Percentiles rank a stretch among this genome's conserved stretches.
phyloP scores from a whole-genome alignment of 306 rosid species.

The Vicia faba region DNA sequence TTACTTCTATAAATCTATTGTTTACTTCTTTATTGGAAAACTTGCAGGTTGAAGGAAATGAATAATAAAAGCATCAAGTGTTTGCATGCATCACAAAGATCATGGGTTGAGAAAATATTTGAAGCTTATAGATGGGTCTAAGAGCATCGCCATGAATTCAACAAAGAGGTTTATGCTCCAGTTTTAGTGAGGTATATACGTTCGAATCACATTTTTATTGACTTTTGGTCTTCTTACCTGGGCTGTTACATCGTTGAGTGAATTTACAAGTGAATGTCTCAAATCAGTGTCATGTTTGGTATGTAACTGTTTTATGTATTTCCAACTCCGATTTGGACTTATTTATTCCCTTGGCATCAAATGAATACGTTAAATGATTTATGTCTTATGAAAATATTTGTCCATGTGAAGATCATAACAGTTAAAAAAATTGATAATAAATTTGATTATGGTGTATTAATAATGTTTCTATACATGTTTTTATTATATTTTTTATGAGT shows the following conservation, averaged over 20 bases:
- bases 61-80: slow-evolving; percentile 61
- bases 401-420: too few species aligned
- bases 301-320: too few species aligned
- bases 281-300: slow-evolving; percentile 64
- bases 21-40: slow-evolving; percentile 11
- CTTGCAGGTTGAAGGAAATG: slow-evolving; percentile 73
- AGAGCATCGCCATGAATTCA: slow-evolving; percentile 68
- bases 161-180: slow-evolving; percentile 89
- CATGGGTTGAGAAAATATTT: slow-evolving; percentile 64
- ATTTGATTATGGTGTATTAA: too few species aligned
- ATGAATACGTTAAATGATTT: too few species aligned
- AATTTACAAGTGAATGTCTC: slow-evolving; percentile 78
- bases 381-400: too few species aligned
- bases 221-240: slow-evolving; percentile 26
- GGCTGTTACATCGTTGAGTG: slow-evolving; percentile 33
- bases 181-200: slow-evolving; percentile 77
- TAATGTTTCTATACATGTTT: too few species aligned
- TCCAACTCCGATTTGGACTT: too few species aligned
- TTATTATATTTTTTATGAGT: too few species aligned
- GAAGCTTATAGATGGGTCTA: slow-evolving; percentile 90
- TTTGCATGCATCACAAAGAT: slow-evolving; percentile 54
- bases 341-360: too few species aligned
- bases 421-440: too few species aligned
- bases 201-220: slow-evolving; percentile 4
- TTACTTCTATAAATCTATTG: slow-evolving; percentile 1